Evolutionary conservation across 2,329 filamentous ascomycete genomes (phyloP).

Genomic region (Botrytis deweyae): DNA sequence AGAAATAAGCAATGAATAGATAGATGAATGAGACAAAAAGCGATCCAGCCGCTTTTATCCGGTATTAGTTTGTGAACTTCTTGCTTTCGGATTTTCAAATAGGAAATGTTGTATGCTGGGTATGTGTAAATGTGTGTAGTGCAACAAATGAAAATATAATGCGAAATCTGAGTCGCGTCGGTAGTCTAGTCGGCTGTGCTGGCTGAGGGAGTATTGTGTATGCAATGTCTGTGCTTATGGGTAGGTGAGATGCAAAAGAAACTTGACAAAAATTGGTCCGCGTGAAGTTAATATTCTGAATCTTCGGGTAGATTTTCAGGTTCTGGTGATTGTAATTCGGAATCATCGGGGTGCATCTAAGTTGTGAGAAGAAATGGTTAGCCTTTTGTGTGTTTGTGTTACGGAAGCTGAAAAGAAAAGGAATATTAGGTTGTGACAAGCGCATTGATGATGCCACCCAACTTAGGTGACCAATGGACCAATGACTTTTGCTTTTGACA

Average conservation of each 20-base stretch:
- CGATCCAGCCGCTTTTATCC: slow-evolving; percentile 5
- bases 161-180: not conserved
- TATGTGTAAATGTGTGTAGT: not conserved
- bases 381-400: not conserved
- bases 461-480: not conserved
- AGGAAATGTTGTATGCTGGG: not conserved
- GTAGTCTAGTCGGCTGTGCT: not conserved
- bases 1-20: not conserved
- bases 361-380: not conserved
- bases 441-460: slow-evolving; percentile 6
- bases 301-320: slow-evolving; percentile 5
- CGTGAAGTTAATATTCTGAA: slow-evolving; percentile 2
- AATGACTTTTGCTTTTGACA: not conserved
- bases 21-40: not conserved
- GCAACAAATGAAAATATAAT: not conserved
- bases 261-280: not conserved
- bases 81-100: not conserved
- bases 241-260: not conserved
- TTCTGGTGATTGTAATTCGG: slow-evolving; percentile 7
- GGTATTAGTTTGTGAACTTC: slow-evolving; percentile 3
- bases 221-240: not conserved
- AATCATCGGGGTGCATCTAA: slow-evolving; percentile 16
- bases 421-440: not conserved
- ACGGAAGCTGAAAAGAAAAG: slow-evolving; percentile 1
- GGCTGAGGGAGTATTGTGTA: not conserved